Base-by-base conservation (phyloP, 1,284 basidiomycete genomes). In the Stygiomarasmius scandens region DNA sequence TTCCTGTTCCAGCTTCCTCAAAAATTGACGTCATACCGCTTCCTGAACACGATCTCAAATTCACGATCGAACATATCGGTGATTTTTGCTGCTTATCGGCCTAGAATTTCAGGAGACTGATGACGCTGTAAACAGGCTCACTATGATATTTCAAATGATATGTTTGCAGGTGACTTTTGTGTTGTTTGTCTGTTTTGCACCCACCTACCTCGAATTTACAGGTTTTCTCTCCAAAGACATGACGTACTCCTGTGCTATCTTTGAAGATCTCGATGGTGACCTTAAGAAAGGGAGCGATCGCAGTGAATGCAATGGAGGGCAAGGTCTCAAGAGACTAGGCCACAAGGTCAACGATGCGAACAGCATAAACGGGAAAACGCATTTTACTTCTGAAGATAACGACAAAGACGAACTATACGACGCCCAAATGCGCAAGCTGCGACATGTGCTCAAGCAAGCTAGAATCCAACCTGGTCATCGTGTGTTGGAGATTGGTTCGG, bases 211-310 rank as follows among this genome's bases (percentile, higher is more conserved):
- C 32, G 16, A 72, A 69, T 72, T 75, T 62, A 59, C 66, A 80
- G 85, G 83, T 0, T 92, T 92, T 70, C 69, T 93, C 24, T 87
- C 84, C 1, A 68, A 77, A 54, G 90, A 93, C 69, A 93, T 94
- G 90, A 92, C 87, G 16, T 93, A 93, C 69, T 90, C 87, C 0
- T 92, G 86, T 66, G 89, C 82, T 3, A 88, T 91, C 61, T 92
- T 87, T 67, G 73, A 82, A 12, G 81, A 86, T 32, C 71, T 89
- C 1, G 84, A 90, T 63, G 81, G 77, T 3, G 89, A 91, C 65
- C 70, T 89, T 29, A 71, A 71, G 41, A 54, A 61, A n/a, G 71
- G 64, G 19, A 53, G 60, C 34, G 62, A 61, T n/a, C 59, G 64
- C 16, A 64, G 62, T 20, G 62, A 64, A 54, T 73, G 73, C 70